Evolutionary conservation across 2,329 filamentous ascomycete genomes (phyloP).

Genomic region (Chalaropsis thielavioides): DNA sequence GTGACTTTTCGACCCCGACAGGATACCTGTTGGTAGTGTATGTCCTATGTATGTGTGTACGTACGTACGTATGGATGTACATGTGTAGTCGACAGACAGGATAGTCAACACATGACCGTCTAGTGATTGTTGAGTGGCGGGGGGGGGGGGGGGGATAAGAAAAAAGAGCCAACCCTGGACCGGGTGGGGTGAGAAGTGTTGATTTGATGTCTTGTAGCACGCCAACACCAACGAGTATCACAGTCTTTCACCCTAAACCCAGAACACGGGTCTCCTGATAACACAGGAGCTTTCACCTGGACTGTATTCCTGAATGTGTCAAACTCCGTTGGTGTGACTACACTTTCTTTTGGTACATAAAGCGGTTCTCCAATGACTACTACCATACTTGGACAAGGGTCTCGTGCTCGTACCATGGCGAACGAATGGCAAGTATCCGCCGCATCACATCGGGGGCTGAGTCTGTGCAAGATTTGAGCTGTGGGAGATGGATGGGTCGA

Average conservation of each 20-base stretch:
- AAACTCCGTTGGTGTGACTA: slow-evolving; percentile 3
- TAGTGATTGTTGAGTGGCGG: background rate
- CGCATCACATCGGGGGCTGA: background rate
- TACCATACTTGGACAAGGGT: background rate
- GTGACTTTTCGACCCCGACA: background rate
- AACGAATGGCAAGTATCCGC: background rate
- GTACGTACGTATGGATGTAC: background rate
- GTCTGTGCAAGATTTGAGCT: slow-evolving; percentile 6
- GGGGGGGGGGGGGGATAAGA: background rate
- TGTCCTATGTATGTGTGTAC: background rate
- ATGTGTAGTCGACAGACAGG: background rate
- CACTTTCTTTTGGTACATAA: background rate
- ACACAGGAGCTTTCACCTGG: background rate
- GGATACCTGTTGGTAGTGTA: background rate
- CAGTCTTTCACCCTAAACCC: background rate
- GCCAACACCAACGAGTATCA: background rate
- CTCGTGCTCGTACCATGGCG: background rate
- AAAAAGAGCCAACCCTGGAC: background rate
- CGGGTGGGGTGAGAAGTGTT: background rate
- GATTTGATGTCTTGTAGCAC: background rate
- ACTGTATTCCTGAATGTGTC: slow-evolving; percentile 3
- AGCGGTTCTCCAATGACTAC: background rate
- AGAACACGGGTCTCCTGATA: background rate
- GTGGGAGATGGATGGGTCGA: background rate
- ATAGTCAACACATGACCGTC: background rate